Evolutionary conservation across 2,329 filamentous ascomycete genomes (phyloP).

Genomic region (Dactylella cylindrospora): DNA sequence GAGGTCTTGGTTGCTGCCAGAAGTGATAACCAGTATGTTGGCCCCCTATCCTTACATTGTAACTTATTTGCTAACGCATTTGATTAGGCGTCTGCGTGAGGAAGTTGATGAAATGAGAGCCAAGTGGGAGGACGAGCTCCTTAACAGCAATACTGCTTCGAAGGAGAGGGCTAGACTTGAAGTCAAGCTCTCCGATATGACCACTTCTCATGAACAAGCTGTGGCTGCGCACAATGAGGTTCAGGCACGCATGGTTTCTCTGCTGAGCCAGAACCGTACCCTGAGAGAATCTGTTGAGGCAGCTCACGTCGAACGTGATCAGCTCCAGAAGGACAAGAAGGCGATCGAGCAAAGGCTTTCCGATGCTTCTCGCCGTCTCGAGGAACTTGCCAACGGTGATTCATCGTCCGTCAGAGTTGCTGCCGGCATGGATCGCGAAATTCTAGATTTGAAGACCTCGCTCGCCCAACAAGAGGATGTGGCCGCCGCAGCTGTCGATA

Average conservation of each 20-base stretch:
- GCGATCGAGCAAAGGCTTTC: slow-evolving; percentile 79
- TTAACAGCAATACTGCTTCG: slow-evolving; percentile 96
- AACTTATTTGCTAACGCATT: slow-evolving; percentile 2
- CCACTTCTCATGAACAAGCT: slow-evolving; percentile 89
- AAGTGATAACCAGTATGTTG: slow-evolving; percentile 49
- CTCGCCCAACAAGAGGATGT: slow-evolving; percentile 94
- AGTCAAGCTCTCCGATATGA: slow-evolving; percentile 82
- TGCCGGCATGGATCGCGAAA: slow-evolving; percentile 81
- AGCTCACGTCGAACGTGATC: slow-evolving; percentile 78
- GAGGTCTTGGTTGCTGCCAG: slow-evolving; percentile 79
- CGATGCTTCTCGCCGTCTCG: slow-evolving; percentile 83
- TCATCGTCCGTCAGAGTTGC: slow-evolving; percentile 87
- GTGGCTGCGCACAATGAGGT: slow-evolving; percentile 91
- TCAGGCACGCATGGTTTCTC: slow-evolving; percentile 84
- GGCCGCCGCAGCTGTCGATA: slow-evolving; percentile 84
- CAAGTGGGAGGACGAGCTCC: slow-evolving; percentile 97
- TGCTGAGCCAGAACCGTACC: slow-evolving; percentile 83
- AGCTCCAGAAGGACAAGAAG: slow-evolving; percentile 83
- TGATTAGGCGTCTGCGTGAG: slow-evolving; percentile 71
- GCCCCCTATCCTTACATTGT: background rate
- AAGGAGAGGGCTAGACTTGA: slow-evolving; percentile 95
- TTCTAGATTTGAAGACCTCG: slow-evolving; percentile 83
- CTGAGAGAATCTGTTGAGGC: slow-evolving; percentile 85
- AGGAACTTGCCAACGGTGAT: slow-evolving; percentile 81
- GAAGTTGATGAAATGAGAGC: slow-evolving; percentile 91